These are phyloP conservation scores for Cavenderia fasciculata DNA, from an alignment of 78 protist genomes.

Conservation along the genomic window DNA sequence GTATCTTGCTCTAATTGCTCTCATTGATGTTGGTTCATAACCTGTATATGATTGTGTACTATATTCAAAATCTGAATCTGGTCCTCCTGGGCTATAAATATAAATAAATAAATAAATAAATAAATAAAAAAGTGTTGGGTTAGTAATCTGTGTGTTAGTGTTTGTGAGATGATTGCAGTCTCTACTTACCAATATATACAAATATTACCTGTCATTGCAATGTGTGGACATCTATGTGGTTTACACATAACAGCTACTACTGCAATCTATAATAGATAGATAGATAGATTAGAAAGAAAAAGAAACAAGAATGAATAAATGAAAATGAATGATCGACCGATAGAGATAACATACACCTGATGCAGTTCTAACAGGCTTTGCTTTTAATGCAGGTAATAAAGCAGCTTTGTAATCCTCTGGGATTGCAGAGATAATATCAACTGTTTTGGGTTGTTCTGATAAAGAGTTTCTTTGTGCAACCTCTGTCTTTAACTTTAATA, in stretches of 20 bases:
- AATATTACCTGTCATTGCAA: slow-evolving; percentile 93
- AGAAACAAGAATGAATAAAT: neutral
- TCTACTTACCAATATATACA: slow-evolving; percentile 71
- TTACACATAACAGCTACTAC: slow-evolving; percentile 98
- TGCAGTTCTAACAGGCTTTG: slow-evolving; percentile 98
- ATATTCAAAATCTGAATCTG: slow-evolving; percentile 98
- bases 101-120: neutral
- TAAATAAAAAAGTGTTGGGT: neutral
- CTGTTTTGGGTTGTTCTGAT: slow-evolving; percentile 83
- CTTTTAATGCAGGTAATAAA: slow-evolving; percentile 88
- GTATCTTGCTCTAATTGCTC: slow-evolving; percentile 98
- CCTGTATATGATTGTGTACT: slow-evolving; percentile 96
- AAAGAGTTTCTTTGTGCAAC: slow-evolving; percentile 62
- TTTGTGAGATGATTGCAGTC: neutral
- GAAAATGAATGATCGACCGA: neutral
- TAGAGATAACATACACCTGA: slow-evolving; percentile 82
- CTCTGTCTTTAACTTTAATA: slow-evolving; percentile 65
- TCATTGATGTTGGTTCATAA: slow-evolving; percentile 98
- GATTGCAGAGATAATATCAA: slow-evolving; percentile 93
- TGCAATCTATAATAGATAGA: slow-evolving; percentile 75
- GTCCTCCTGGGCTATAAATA: slow-evolving; percentile 97
- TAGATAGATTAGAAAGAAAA: neutral
- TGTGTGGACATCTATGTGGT: slow-evolving; percentile 98
- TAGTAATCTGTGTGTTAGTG: neutral
- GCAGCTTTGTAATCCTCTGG: slow-evolving; percentile 88